Conservation (phyloP, 805 yeast genomes). For the Hanseniaspora jakobsenii region DNA sequence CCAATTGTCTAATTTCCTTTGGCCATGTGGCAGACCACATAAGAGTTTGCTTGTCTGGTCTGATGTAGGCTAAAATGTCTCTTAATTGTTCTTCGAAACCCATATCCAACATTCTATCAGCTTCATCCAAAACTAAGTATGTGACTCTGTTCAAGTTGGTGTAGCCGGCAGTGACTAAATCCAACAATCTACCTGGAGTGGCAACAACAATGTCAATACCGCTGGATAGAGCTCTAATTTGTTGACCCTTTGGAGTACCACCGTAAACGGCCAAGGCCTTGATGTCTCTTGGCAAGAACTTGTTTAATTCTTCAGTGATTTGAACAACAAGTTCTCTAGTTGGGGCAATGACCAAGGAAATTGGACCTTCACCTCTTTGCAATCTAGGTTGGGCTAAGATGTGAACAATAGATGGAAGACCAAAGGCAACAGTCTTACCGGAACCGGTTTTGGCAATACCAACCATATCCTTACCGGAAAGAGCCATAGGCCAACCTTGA, state of each 20-base stretch:
- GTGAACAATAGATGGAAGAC: constrained; percentile 93
- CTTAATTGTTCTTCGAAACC: constrained; percentile 99
- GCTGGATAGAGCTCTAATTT: constrained; percentile 86
- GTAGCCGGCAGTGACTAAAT: constrained; percentile 89
- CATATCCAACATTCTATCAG: constrained; percentile 99
- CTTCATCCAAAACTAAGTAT: constrained; percentile 94
- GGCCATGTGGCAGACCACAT: constrained; percentile 99
- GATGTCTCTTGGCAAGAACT: constrained; percentile 80
- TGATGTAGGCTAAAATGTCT: constrained; percentile 92
- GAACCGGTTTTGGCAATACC: constrained; percentile 99
- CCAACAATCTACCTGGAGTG: constrained; percentile 97
- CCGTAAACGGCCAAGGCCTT: constrained; percentile 97
- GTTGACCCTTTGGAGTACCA: constrained; percentile 98
- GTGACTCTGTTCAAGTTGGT: constrained; percentile 94
- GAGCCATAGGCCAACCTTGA: constrained; percentile 99
- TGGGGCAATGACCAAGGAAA: constrained; percentile 90
- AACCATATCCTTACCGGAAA: constrained; percentile 96
- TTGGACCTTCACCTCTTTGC: constrained; percentile 92
- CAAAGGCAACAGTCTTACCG: constrained; percentile 94
- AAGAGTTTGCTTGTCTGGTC: constrained; percentile 98
- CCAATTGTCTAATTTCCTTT: constrained; percentile 86
- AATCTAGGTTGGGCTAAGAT: constrained; percentile 95
- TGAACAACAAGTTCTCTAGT: constrained; percentile 98
- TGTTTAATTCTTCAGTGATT: constrained; percentile 89
- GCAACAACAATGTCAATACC: constrained; percentile 96